Base-by-base conservation (phyloP, 306 rosid species). In the Coriaria nepalensis region DNA sequence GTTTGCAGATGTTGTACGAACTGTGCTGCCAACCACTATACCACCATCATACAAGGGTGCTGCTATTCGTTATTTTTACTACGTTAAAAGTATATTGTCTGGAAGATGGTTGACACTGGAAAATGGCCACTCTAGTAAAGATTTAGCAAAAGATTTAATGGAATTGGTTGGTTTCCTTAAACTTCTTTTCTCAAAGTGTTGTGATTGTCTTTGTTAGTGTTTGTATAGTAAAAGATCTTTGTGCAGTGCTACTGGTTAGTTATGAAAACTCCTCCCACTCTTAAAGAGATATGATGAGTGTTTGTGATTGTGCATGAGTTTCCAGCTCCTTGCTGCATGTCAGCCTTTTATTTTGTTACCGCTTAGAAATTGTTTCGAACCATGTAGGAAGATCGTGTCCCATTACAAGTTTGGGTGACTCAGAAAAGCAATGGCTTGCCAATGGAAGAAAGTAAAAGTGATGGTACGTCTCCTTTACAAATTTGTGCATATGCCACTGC, bases 31-130 rank as follows among this genome's bases (percentile, higher is more conserved):
- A 44, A 62, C 51, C 55, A 29, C 72, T 65, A 78, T 85, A 62
- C 98, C 98, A 40, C 98, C 96, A 36, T 92, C 98, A 0, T 92
- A 82, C 86, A 92, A 79, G 79, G 96, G 98, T 63, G 78, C 96
- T 35, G 72, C 87, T 43, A 76, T 92, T 65, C 96, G 94, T 40
- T 92, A 82, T 67, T 69, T 92, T 69, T 92, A 92, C 61, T 78
- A 73, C 65, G 87, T 77, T 63, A 80, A 64, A 73, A 73, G 85
- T 56, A 54, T 80, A 61, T 57, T 82, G 57, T 59, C 65, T 6
- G 96, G 94, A 63, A 82, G 75, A 58, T 85, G 96, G 98, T 68
- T 86, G 64, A 69, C 65, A 50, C 55, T 73, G 62, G 98, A 92
- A 62, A 78, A 82, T 63, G 80, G 87, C 53, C 85, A 80, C 45